Percentiles rank a stretch among this genome's conserved stretches.
Evolutionary conservation across 1,139 yeast genomes (phyloP).

Genomic region (Saccharomyces pastorianus): DNA sequence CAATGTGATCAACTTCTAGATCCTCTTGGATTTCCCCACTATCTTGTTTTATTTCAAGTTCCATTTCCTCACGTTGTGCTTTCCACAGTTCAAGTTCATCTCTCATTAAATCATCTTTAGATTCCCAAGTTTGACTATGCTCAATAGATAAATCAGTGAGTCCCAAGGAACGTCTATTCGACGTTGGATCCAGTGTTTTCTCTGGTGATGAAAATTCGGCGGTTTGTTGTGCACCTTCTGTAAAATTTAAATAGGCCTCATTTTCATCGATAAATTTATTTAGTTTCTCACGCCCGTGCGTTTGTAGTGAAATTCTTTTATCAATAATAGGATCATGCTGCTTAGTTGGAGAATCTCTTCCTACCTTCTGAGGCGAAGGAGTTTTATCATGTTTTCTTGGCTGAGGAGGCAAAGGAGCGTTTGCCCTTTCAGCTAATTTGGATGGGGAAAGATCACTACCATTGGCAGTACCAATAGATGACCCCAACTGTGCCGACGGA

Average conservation of each 20-base stretch:
- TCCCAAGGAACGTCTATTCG: slow-evolving; percentile 4
- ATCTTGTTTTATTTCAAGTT: slow-evolving; percentile 15
- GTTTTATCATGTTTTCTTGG: slow-evolving; percentile 3
- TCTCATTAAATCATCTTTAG: slow-evolving; percentile 7
- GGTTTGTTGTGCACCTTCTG: slow-evolving; percentile 13
- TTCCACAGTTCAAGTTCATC: slow-evolving; percentile 8
- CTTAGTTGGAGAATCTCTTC: not conserved
- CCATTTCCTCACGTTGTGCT: slow-evolving; percentile 15
- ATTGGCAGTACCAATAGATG: not conserved
- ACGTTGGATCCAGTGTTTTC: slow-evolving; percentile 15
- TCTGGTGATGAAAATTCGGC: not conserved
- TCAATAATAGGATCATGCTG: not conserved
- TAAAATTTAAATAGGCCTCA: slow-evolving; percentile 24
- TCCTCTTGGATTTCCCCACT: not conserved
- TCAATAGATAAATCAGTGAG: slow-evolving; percentile 15
- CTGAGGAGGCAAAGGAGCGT: slow-evolving; percentile 2
- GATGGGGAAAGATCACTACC: slow-evolving; percentile 2
- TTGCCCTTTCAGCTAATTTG: slow-evolving; percentile 1
- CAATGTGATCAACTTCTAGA: slow-evolving; percentile 5
- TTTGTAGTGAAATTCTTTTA: not conserved
- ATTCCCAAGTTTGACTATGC: slow-evolving; percentile 6
- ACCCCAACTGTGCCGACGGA: not conserved
- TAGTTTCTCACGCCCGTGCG: slow-evolving; percentile 11
- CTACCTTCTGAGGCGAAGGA: not conserved
- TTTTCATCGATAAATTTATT: slow-evolving; percentile 22